Percentiles rank a stretch among this genome's conserved stretches.
phyloP scores from a whole-genome alignment of 1,284 basidiomycete genomes.

The Blastosporella zonata region DNA sequence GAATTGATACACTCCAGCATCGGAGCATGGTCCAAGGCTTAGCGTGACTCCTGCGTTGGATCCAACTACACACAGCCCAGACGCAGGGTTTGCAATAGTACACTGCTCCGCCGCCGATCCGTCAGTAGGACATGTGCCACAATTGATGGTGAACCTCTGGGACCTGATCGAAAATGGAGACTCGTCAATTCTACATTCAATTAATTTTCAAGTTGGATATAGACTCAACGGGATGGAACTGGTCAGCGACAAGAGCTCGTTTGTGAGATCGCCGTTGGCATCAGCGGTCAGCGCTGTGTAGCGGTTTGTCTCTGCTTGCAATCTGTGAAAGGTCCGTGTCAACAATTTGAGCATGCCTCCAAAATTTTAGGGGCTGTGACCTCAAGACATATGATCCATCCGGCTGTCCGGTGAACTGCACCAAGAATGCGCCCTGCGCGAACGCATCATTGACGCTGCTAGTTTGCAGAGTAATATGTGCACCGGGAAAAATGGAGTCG shows the following conservation, averaged over 20 bases:
- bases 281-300: conserved; percentile 15
- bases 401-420: conserved; percentile 19
- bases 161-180: conserved; percentile 6
- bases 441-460: conserved; percentile 6
- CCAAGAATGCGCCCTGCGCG: conserved; percentile 13
- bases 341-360: not conserved
- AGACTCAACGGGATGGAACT: not conserved
- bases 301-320: conserved; percentile 13
- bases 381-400: conserved; percentile 16
- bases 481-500: conserved; percentile 8
- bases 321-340: conserved; percentile 3
- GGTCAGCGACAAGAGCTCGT: conserved; percentile 2
- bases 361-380: conserved; percentile 7
- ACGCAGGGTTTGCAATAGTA: conserved; percentile 14
- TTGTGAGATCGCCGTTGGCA: conserved; percentile 13
- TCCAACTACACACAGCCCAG: conserved; percentile 12
- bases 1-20: conserved; percentile 11
- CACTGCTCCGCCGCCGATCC: conserved; percentile 5
- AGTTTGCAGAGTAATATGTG: conserved; percentile 12
- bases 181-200: not conserved
- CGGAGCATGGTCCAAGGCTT: conserved; percentile 3
- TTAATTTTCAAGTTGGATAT: not conserved
- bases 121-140: conserved; percentile 7
- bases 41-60: conserved; percentile 6
- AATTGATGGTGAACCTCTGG: conserved; percentile 18